Percentiles rank a stretch among this genome's conserved stretches.
These are phyloP conservation scores for Gardenia jasminoides DNA, from an alignment of 257 asterid species.

Conservation along the genomic window DNA sequence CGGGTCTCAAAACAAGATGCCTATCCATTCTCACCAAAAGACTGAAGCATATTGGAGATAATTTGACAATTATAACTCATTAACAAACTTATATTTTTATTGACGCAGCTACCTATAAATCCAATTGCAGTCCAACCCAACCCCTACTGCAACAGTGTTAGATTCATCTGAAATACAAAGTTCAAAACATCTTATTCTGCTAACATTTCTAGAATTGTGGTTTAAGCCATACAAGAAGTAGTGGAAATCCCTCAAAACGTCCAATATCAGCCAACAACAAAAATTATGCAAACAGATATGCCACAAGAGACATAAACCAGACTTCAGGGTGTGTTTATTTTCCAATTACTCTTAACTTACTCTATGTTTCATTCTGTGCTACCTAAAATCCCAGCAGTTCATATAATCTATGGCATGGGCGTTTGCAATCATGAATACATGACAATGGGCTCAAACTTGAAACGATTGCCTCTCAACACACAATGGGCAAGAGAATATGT, in stretches of 20 bases:
- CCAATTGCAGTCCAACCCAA: background rate
- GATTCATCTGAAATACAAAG: background rate
- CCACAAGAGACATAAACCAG: background rate
- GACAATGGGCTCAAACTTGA: background rate
- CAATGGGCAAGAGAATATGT: background rate
- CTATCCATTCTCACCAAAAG: background rate
- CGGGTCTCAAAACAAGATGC: background rate
- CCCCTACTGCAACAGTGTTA: background rate
- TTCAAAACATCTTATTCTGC: background rate
- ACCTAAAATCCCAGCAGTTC: background rate
- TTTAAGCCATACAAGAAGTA: background rate
- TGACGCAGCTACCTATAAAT: background rate
- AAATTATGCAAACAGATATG: background rate
- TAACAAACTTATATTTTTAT: background rate
- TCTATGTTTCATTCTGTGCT: background rate
- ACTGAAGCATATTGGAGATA: background rate
- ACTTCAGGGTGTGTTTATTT: background rate
- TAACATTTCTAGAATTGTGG: background rate
- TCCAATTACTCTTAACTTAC: background rate
- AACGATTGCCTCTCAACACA: background rate
- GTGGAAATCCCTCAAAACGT: background rate
- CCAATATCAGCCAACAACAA: background rate
- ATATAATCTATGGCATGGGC: background rate
- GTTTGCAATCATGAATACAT: background rate
- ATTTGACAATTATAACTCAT: background rate